Evolutionary conservation across 2,329 filamentous ascomycete genomes (phyloP).

Genomic region (Cryoendolithus antarcticus): DNA sequence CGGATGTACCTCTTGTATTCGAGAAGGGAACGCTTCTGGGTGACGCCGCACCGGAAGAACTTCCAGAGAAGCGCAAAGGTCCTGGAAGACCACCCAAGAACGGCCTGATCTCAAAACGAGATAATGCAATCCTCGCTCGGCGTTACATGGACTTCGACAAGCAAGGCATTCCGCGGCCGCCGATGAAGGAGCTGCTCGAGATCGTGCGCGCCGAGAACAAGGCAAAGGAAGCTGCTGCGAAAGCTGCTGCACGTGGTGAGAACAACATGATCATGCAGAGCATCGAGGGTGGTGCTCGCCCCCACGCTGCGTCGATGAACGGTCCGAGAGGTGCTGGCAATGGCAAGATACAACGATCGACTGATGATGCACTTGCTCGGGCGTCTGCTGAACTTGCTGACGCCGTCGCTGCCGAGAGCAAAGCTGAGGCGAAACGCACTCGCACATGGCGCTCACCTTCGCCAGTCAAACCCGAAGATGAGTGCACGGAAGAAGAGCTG

Average conservation of each 20-base stretch:
- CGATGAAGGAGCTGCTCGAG: conserved; percentile 18
- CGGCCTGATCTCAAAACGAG: conserved; percentile 69
- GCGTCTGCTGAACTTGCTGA: background rate
- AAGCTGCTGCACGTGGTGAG: conserved; percentile 11
- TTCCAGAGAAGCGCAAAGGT: conserved; percentile 55
- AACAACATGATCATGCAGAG: conserved; percentile 13
- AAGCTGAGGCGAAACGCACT: conserved; percentile 28
- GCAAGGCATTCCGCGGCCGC: conserved; percentile 16
- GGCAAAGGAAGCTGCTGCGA: conserved; percentile 20
- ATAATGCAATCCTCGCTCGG: conserved; percentile 28
- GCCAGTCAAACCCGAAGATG: conserved; percentile 49
- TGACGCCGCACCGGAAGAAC: conserved; percentile 20
- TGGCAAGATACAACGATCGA: conserved; percentile 1
- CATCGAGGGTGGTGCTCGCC: conserved; percentile 11
- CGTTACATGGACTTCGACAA: conserved; percentile 26
- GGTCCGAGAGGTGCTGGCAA: conserved; percentile 2
- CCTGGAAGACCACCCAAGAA: conserved; percentile 75
- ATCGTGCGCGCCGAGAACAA: conserved; percentile 26
- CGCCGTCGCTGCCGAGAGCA: background rate
- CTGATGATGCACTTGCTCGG: conserved; percentile 1
- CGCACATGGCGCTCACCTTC: conserved; percentile 45
- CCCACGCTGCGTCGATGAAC: background rate
- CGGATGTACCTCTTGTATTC: conserved; percentile 5
- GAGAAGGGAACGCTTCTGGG: conserved; percentile 21
- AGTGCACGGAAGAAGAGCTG: conserved; percentile 62